phyloP scores from a whole-genome alignment of 495 filamentous ascomycete species.

The Entonaema liquescens region DNA sequence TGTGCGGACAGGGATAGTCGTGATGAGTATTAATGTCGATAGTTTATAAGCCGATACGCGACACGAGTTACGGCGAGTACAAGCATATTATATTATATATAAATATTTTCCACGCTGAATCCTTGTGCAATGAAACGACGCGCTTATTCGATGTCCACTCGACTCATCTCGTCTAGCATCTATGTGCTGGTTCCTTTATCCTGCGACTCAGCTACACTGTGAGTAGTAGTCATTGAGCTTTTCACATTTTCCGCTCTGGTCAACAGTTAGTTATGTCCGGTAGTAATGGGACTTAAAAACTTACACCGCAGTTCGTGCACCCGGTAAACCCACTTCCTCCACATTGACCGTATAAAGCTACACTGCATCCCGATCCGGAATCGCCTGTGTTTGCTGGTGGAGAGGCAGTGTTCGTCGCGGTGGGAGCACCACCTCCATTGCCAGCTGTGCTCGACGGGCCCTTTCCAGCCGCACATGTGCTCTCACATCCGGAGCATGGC shows the following conservation, averaged over 20 bases:
- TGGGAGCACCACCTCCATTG: constrained; percentile 10
- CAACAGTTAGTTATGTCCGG: constrained; percentile 5
- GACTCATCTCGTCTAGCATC: background rate
- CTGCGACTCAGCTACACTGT: constrained; percentile 46
- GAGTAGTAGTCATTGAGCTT: constrained; percentile 49
- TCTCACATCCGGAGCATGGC: constrained; percentile 51
- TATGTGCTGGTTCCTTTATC: background rate
- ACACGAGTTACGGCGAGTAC: constrained; percentile 10
- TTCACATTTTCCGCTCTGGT: constrained; percentile 38
- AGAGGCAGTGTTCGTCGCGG: constrained; percentile 21
- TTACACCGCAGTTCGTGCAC: constrained; percentile 54
- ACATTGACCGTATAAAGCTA: constrained; percentile 54
- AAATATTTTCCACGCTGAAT: background rate
- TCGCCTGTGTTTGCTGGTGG: constrained; percentile 32
- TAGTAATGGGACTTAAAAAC: constrained; percentile 15
- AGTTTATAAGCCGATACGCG: constrained; percentile 17
- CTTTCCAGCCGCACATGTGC: constrained; percentile 50
- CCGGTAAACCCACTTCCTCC: constrained; percentile 56
- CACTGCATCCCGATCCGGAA: constrained; percentile 43
- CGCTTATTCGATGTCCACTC: background rate
- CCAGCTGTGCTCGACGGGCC: constrained; percentile 40
- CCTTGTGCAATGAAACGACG: background rate
- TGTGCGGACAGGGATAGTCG: constrained; percentile 1
- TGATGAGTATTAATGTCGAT: constrained; percentile 3
- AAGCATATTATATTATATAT: constrained; percentile 13